Evolutionary conservation across 73 alveolate genomes (phyloP).

Genomic region (Blepharisma japonicum): DNA sequence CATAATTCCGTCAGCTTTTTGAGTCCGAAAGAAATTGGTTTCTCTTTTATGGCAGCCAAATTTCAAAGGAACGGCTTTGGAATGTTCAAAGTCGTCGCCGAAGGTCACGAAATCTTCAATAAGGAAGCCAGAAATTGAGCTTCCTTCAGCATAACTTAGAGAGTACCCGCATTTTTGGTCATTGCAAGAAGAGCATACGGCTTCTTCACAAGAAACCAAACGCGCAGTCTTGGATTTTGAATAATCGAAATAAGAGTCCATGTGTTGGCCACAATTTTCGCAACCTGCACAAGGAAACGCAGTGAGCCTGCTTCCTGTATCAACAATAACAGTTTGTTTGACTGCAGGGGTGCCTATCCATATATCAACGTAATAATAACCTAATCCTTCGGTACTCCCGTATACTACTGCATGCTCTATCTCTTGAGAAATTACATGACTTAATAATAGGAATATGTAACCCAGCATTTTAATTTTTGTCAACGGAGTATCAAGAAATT

Average conservation of each 20-base stretch:
- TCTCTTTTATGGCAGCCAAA: constrained; percentile 87
- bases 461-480: too few species aligned
- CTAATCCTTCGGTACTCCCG: constrained; percentile 27
- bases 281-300: constrained; percentile 84
- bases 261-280: constrained; percentile 74
- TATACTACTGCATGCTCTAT: constrained; percentile 1
- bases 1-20: constrained; percentile 89
- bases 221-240: constrained; percentile 30
- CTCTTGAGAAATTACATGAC: not conserved
- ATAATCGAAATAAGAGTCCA: constrained; percentile 32
- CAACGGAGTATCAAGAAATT: too few species aligned
- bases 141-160: constrained; percentile 68
- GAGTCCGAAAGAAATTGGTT: constrained; percentile 76
- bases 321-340: constrained; percentile 79
- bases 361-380: constrained; percentile 61
- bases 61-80: constrained; percentile 26
- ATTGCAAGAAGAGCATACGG: not conserved
- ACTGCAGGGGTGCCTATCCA: constrained; percentile 74
- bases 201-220: constrained; percentile 26
- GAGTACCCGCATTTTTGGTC: constrained; percentile 21
- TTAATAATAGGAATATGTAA: not conserved
- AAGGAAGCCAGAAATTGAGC: constrained; percentile 54
- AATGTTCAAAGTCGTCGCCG: constrained; percentile 42
- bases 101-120: constrained; percentile 51
- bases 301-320: constrained; percentile 85